Base-by-base conservation (phyloP, 176 grass and related monocot species). In the Pontederia crassipes region DNA sequence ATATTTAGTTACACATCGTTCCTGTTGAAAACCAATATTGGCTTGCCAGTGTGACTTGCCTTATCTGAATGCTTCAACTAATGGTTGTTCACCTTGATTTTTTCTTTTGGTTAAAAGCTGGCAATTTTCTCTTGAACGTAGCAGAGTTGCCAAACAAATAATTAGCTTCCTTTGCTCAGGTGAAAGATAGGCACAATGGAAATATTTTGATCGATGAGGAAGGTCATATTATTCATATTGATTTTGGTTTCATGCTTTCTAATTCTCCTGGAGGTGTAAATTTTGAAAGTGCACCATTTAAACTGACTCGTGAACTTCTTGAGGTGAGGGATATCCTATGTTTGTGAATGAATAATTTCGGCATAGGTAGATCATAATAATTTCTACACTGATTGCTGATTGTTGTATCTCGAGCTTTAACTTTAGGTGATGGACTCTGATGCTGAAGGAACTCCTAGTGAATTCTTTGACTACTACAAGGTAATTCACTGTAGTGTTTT, bases 381-480 rank as follows among this genome's bases (percentile, higher is more conserved):
- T 13, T 64, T 8, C 32, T 65, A 65, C 18, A 16, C 48, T 59
- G 57, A 4, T 59, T 32, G 8, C 26, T 29, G 9, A 17, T 20
- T 16, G 2, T 46, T 52, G 10, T 65, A 5, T 51, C 13, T 51
- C 2, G 14, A 15, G 17, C 4, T 74, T 79, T 72, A 26, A 68
- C 79, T 49, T 45, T 69, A 98, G 94, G 94, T 98, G 60, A 93
- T 98, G 94, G 94, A 98, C 82, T 98, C 94, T 75, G 94, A 98
- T 81, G 88, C 94, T 17, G 94, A 98, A 79, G 94, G 88, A 78
- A 93, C 76, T 59, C 94, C 94, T 48, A 98, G 94, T 2, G 85
- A 98, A 65, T 98, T 92, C 58, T 98, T 98, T 79, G 88, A 98
- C 61, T 98, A 93, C 73, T 98, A 92, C 75, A 98, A 98, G 94